phyloP scores from a whole-genome alignment of 2,329 filamentous ascomycete genomes.

The Epichloe amarillans region DNA sequence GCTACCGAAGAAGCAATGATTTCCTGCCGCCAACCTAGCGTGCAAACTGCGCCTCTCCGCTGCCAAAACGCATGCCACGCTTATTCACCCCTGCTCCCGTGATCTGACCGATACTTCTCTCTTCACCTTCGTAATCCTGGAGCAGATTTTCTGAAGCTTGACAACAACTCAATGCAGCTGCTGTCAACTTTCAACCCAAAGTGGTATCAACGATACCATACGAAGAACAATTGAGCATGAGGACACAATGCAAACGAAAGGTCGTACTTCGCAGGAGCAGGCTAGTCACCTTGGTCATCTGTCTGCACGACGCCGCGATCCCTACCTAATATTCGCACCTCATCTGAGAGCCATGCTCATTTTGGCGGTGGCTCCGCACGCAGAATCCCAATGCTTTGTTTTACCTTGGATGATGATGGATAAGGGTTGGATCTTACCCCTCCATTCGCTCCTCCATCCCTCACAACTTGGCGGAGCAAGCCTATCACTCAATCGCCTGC shows the following conservation, averaged over 20 bases:
- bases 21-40: neutral
- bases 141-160: neutral
- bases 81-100: neutral
- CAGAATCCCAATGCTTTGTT: neutral
- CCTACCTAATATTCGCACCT: neutral
- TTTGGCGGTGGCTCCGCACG: neutral
- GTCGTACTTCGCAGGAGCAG: neutral
- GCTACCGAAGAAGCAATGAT: neutral
- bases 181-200: neutral
- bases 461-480: constrained; percentile 2
- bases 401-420: neutral
- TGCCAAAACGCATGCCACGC: neutral
- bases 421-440: neutral
- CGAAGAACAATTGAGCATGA: no score
- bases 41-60: neutral
- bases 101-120: neutral
- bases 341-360: neutral
- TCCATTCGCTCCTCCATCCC: constrained; percentile 1
- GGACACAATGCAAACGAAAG: neutral
- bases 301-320: neutral
- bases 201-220: neutral
- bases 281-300: neutral
- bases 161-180: neutral
- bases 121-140: neutral
- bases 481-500: neutral